A percentile compares a stretch with the other conserved stretches of the same genome.
These are phyloP conservation scores for Fusarium verrucosum DNA, from an alignment of 2,329 filamentous ascomycete genomes.

Conservation along the genomic window DNA sequence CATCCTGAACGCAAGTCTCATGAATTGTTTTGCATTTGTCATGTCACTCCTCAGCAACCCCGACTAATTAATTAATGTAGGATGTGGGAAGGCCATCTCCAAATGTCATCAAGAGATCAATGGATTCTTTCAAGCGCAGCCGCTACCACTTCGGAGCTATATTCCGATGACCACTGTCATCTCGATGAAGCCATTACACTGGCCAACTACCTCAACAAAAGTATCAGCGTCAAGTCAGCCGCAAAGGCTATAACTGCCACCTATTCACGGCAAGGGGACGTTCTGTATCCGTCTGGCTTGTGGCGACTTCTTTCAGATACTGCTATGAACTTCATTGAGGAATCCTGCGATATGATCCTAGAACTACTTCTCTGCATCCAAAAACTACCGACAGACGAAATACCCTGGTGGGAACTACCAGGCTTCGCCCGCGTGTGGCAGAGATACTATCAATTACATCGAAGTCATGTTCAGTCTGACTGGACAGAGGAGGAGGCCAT, in stretches of 20 bases:
- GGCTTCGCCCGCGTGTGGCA: accelerated
- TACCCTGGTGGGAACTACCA: background rate
- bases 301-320: background rate
- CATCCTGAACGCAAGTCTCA: no score
- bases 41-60: no score
- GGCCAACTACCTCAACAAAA: constrained; percentile 5
- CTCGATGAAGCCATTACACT: constrained; percentile 11
- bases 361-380: background rate
- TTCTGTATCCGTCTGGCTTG: background rate
- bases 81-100: no score
- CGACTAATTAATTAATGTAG: no score
- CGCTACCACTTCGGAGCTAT: background rate
- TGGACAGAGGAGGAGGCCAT: background rate
- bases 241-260: background rate
- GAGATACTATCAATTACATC: background rate
- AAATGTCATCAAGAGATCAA: background rate
- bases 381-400: background rate
- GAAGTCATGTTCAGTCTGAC: background rate
- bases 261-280: accelerated
- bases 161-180: background rate
- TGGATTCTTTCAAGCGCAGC: background rate
- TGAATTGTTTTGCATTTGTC: no score
- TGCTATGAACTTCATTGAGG: background rate
- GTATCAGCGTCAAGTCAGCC: background rate
- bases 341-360: constrained; percentile 1